Base-by-base conservation (phyloP, 139 green algal species). In the Asterochloris sp. region DNA sequence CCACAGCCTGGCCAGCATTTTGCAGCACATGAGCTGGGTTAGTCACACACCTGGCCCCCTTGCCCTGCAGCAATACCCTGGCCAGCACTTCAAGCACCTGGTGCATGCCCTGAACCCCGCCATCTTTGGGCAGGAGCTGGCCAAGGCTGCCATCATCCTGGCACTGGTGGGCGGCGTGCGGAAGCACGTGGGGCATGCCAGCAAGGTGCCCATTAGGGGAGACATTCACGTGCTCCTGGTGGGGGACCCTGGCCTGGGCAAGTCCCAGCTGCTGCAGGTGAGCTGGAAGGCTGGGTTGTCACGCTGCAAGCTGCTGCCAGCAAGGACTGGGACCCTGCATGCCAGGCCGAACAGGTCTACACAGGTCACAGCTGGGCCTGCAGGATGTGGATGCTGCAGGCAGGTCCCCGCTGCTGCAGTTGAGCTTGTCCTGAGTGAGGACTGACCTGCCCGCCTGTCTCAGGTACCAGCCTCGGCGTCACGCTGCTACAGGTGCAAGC, bases 141-240 rank as follows among this genome's bases (percentile, higher is more conserved):
- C 97, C 78, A 99, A 99, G 89, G 92, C 90, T 15, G 96, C 93
- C 0, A 80, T 99, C 47, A 71, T 98, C 76, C 91, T 99, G 66
- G 79, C 92, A 12, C 88, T 99, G 64, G 86, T 98, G 79, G 96
- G 96, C 10, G 96, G 96, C 0, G 90, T 96, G 78, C 86, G 88
- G 64, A 97, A 98, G 85, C 71, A 62, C 28, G 74, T n/a, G 62
- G 74, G 75, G 71, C 62, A 38, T 38, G 62, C 28, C 11, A 78
- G 76, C 78, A 84, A 77, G 29, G 83, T 88, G 63, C 85, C 94
- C 4, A 83, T 94, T 14, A 92, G 94, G 11, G 93, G 93, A 0
- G 92, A 98, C 87, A 90, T 97, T 64, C 94, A 98, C 83, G 78
- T 95, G 71, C 85, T 98, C 74, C 16, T 98, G 17, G 92, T 97